A percentile compares a stretch with the other conserved stretches of the same genome.
Evolutionary conservation across 2,329 filamentous ascomycete species (phyloP).

Genomic region (Diaporthe sp.): DNA sequence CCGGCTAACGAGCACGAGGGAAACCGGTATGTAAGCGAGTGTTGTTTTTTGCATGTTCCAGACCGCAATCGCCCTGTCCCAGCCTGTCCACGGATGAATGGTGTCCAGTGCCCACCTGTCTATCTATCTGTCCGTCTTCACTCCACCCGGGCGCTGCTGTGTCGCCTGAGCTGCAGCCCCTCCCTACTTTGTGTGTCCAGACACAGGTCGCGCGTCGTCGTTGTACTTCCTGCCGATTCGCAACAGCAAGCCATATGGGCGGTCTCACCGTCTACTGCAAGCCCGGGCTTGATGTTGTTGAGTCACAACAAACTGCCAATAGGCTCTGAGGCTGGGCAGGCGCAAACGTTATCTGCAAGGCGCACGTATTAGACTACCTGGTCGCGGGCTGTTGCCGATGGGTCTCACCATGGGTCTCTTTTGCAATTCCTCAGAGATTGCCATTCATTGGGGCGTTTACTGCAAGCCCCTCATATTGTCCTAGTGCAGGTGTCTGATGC

Average conservation of each 20-base stretch:
- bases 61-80: constrained; percentile 4
- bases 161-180: constrained; percentile 26
- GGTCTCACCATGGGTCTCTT: constrained; percentile 24
- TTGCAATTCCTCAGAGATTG: constrained; percentile 6
- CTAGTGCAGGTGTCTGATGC: constrained; percentile 14
- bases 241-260: constrained; percentile 19
- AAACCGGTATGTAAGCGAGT: constrained; percentile 33
- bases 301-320: constrained; percentile 20
- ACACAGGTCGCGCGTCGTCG: background rate
- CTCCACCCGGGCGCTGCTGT: constrained; percentile 22
- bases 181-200: background rate
- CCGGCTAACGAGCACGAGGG: constrained; percentile 23
- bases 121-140: background rate
- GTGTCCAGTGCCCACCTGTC: constrained; percentile 11
- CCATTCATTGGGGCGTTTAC: background rate
- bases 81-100: background rate
- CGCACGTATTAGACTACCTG: constrained; percentile 8
- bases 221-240: background rate
- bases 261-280: background rate
- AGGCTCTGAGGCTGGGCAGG: background rate
- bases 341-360: constrained; percentile 14
- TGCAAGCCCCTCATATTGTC: constrained; percentile 4
- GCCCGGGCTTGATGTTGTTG: constrained; percentile 22
- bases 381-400: constrained; percentile 6
- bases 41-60: constrained; percentile 14